Conservation (phyloP, 2,329 filamentous ascomycete species). For the Diaporthe batatas region DNA sequence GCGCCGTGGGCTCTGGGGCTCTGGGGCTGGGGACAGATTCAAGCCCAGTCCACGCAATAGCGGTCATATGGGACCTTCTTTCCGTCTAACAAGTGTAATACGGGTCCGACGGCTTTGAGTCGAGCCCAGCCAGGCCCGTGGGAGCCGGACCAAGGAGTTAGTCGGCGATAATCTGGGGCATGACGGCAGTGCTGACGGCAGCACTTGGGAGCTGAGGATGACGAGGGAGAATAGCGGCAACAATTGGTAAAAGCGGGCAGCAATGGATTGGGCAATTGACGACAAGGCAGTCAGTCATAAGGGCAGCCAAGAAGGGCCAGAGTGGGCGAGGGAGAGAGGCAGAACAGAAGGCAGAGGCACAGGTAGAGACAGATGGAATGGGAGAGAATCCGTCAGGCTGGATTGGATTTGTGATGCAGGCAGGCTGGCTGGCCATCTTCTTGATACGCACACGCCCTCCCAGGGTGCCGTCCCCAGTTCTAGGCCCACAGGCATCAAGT, state of each 20-base stretch:
- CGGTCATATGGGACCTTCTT: no score
- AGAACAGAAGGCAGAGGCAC: constrained; percentile 5
- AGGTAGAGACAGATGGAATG: constrained; percentile 25
- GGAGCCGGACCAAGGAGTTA: constrained; percentile 20
- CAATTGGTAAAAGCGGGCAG: constrained; percentile 9
- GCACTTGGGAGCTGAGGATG: constrained; percentile 17
- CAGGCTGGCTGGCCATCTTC: constrained; percentile 3
- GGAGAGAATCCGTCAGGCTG: constrained; percentile 23
- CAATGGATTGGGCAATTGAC: constrained; percentile 15
- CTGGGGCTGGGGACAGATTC: not conserved
- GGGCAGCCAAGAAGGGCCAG: not conserved
- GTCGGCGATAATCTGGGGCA: constrained; percentile 30
- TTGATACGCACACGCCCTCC: constrained; percentile 27
- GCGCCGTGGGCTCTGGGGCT: not conserved
- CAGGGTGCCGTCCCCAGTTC: constrained; percentile 2
- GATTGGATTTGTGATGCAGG: constrained; percentile 35
- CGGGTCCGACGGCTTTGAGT: constrained; percentile 16
- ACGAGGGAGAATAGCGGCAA: not conserved
- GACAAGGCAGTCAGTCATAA: not conserved
- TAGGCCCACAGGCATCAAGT: constrained; percentile 9
- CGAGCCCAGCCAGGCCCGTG: not conserved
- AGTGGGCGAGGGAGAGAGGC: not conserved
- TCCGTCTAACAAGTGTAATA: constrained; percentile 6
- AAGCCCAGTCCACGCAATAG: not conserved
- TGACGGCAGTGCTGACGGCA: constrained; percentile 28